Conservation (phyloP, 2,329 filamentous ascomycete genomes). For the Fusarium sp. region DNA sequence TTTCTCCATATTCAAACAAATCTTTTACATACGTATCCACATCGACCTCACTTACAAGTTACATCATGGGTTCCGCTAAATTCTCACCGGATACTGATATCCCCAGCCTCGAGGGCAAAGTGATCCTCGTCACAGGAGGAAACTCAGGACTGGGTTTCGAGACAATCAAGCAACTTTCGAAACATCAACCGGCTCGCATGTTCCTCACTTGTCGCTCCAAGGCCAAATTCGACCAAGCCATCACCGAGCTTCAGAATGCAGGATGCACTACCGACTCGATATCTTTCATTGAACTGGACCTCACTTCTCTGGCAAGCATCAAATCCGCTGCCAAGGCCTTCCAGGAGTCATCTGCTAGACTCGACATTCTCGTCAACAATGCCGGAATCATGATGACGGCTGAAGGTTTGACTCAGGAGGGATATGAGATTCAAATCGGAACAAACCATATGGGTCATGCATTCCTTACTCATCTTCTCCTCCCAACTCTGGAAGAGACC, state of each 20-base stretch:
- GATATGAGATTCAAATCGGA: conserved; percentile 16
- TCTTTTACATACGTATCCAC: neutral
- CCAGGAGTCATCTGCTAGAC: neutral
- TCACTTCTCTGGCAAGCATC: conserved; percentile 7
- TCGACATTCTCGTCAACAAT: conserved; percentile 11
- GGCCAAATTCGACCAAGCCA: conserved; percentile 10
- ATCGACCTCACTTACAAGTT: neutral
- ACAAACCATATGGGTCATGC: conserved; percentile 16
- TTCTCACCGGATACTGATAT: conserved; percentile 11
- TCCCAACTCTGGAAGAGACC: neutral
- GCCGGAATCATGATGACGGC: conserved; percentile 22
- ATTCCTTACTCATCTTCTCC: neutral
- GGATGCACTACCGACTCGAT: neutral
- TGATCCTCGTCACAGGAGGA: conserved; percentile 17
- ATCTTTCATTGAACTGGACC: neutral
- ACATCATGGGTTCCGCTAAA: neutral
- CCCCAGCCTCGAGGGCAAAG: conserved; percentile 3
- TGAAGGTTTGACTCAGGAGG: conserved; percentile 6
- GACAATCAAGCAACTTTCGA: conserved; percentile 1
- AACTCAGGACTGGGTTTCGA: conserved; percentile 9
- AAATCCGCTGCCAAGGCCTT: conserved; percentile 1
- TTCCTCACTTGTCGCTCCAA: conserved; percentile 19
- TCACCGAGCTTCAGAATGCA: neutral
- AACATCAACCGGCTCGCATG: conserved; percentile 8
- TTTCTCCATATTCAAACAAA: neutral